Conservation (phyloP, 495 filamentous ascomycete genomes). For the Coniosporium apollinis region DNA sequence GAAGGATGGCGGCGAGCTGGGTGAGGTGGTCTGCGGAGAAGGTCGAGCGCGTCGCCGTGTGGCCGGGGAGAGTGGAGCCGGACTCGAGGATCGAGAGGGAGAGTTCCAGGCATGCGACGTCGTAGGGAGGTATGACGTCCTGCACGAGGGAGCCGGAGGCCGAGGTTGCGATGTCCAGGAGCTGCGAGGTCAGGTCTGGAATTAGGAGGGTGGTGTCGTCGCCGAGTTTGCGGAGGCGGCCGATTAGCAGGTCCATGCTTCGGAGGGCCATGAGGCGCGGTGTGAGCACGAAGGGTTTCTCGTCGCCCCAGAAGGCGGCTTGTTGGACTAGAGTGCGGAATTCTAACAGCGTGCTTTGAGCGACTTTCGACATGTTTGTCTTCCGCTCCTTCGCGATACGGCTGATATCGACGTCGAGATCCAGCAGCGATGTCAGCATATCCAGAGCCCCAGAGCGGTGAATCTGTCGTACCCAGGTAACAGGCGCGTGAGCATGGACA, state of each 20-base stretch:
- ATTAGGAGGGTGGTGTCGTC: constrained; percentile 31
- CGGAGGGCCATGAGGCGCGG: constrained; percentile 46
- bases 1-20: too few relatives aligned
- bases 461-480: constrained; percentile 34
- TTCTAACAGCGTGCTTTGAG: constrained; percentile 33
- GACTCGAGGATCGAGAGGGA: constrained; percentile 50
- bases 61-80: too few relatives aligned
- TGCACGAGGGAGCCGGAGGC: constrained; percentile 1
- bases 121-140: constrained; percentile 1
- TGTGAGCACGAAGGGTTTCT: constrained; percentile 35
- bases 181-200: constrained; percentile 3
- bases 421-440: constrained; percentile 38
- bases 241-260: constrained; percentile 43
- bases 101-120: constrained; percentile 17
- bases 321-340: constrained; percentile 33
- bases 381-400: constrained; percentile 41
- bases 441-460: constrained; percentile 29
- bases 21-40: too few relatives aligned
- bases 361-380: constrained; percentile 50
- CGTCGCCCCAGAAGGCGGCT: constrained; percentile 38
- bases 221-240: constrained; percentile 33
- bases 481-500: constrained; percentile 30
- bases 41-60: too few relatives aligned
- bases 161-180: constrained; percentile 7
- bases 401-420: constrained; percentile 32